A percentile compares a stretch with the other conserved stretches of the same genome.
These are phyloP conservation scores for Salix suchowensis DNA, from an alignment of 345 rosid genomes.

Conservation along the genomic window DNA sequence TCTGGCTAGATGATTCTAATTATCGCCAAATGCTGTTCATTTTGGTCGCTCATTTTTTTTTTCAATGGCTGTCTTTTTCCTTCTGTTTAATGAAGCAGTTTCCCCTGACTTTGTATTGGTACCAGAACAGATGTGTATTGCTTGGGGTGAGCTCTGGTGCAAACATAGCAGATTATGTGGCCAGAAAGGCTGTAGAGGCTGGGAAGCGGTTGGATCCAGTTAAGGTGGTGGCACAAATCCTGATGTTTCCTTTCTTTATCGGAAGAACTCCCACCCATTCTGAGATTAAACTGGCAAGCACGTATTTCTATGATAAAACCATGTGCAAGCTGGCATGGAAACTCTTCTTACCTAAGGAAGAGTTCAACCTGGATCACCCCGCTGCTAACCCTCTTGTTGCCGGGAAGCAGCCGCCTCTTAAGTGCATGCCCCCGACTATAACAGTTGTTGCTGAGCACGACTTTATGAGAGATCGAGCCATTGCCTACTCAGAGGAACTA, in stretches of 20 bases:
- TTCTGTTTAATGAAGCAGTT: neutral
- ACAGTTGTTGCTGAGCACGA: slow-evolving; percentile 94
- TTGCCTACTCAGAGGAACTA: slow-evolving; percentile 85
- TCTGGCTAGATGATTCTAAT: neutral
- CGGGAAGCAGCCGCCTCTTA: slow-evolving; percentile 62
- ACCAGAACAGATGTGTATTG: slow-evolving; percentile 68
- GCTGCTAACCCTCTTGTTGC: slow-evolving; percentile 85
- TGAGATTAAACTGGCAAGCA: slow-evolving; percentile 75
- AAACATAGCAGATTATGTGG: slow-evolving; percentile 76
- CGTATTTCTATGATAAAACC: slow-evolving; percentile 86
- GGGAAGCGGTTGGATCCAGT: slow-evolving; percentile 70
- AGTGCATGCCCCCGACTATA: slow-evolving; percentile 85
- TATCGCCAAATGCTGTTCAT: neutral
- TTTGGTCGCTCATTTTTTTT: neutral
- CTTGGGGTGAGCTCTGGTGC: slow-evolving; percentile 96
- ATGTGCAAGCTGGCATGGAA: slow-evolving; percentile 79
- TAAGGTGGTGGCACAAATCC: slow-evolving; percentile 85
- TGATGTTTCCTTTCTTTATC: slow-evolving; percentile 88
- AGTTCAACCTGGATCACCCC: slow-evolving; percentile 74
- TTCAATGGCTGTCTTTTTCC: neutral
- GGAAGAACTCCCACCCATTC: slow-evolving; percentile 81
- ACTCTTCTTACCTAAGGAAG: slow-evolving; percentile 71
- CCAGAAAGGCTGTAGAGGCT: slow-evolving; percentile 68
- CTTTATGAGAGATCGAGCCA: slow-evolving; percentile 94
- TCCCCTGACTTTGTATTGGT: slow-evolving; percentile 1